Percentiles rank a stretch among this genome's conserved stretches.
These are phyloP conservation scores for Aspergillus neotritici DNA, from an alignment of 2,329 filamentous ascomycete genomes.

Conservation along the genomic window DNA sequence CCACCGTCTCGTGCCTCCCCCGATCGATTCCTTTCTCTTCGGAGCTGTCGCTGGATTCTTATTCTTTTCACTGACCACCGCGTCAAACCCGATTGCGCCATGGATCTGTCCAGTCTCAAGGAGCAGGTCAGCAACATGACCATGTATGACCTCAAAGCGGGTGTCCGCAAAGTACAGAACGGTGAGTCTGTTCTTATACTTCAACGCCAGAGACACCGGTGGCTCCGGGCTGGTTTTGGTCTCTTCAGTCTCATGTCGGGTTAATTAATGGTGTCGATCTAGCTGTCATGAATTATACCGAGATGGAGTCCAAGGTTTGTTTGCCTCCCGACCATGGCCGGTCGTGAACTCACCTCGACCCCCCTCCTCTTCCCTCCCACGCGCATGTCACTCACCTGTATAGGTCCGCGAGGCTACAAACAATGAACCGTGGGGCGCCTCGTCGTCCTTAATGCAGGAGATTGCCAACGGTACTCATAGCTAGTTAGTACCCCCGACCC, in stretches of 20 bases:
- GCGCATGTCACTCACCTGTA: conserved; percentile 16
- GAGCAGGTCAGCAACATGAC: conserved; percentile 86
- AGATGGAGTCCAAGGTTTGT: conserved; percentile 69
- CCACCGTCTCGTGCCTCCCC: conserved; percentile 10
- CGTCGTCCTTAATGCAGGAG: conserved; percentile 85
- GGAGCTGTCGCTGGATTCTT: conserved; percentile 2
- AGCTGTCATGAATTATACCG: conserved; percentile 98
- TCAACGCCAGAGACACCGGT: background rate
- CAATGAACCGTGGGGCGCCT: conserved; percentile 94
- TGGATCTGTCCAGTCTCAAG: conserved; percentile 82
- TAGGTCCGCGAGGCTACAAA: conserved; percentile 97
- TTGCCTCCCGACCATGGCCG: conserved; percentile 11
- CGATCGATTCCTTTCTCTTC: conserved; percentile 1
- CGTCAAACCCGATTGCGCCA: conserved; percentile 38
- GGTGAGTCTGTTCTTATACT: conserved; percentile 54
- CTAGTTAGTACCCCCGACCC: conserved; percentile 61
- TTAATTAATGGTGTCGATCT: conserved; percentile 20
- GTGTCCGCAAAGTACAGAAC: conserved; percentile 94
- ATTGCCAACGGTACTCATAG: conserved; percentile 97
- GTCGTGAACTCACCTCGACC: conserved; percentile 2
- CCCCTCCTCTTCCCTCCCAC: conserved; percentile 3
- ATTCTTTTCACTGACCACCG: conserved; percentile 6
- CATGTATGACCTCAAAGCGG: conserved; percentile 91
- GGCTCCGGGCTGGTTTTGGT: too few species aligned
- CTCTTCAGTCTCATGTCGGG: background rate